Evolutionary conservation across 2,329 filamentous ascomycete genomes (phyloP), one percentile per base, ranked within the genome.

Genomic region (Rutstroemia sp.): DNA sequence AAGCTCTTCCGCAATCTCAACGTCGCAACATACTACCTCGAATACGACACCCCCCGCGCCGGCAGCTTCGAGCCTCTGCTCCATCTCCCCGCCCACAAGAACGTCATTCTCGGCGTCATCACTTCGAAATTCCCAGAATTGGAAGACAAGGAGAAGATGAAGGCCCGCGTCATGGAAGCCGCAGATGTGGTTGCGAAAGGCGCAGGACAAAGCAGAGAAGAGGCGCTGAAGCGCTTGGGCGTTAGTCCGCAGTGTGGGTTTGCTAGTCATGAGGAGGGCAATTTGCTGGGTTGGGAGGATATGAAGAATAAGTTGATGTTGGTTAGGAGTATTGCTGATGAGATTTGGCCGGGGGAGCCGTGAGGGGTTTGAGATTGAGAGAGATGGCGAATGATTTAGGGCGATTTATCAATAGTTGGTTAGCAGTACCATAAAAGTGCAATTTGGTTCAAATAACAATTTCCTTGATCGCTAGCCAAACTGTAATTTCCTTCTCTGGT

Each of bases 221-320:
- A 89, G 69, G 86, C 87, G 0, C 73, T 92, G 12, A 78, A 86
- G 71, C 80, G 84, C 62, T 73, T 91, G 48, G 78, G 78, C 55
- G 78, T 89, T 17, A 87, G 82, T 66, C 86, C 87, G 0, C 86
- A 89, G 73, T 88, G 85, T 68, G 85, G 84, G 5, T 88, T 88
- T 52, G 63, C 61, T 12, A 64, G 63, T 45, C 61, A 63, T 48
- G 54, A 51, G 38, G 61, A 64, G 64, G 88, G 87, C 0, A 90
- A 92, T 67, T 78, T 82, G 14, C 75, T 92, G 53, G 79, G 77
- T 19, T 75, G 82, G 60, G 80, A 88, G 47, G 86, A 88, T 60
- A 86, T 91, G 83, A 81, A 81, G 72, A 82, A 79, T 70, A 92
- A 91, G 75, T 72, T 92, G 65, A 75, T 79, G 62, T 72, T 92